phyloP scores from a whole-genome alignment of 805 yeast genomes.

The Saccharomycopsis babjevae region DNA sequence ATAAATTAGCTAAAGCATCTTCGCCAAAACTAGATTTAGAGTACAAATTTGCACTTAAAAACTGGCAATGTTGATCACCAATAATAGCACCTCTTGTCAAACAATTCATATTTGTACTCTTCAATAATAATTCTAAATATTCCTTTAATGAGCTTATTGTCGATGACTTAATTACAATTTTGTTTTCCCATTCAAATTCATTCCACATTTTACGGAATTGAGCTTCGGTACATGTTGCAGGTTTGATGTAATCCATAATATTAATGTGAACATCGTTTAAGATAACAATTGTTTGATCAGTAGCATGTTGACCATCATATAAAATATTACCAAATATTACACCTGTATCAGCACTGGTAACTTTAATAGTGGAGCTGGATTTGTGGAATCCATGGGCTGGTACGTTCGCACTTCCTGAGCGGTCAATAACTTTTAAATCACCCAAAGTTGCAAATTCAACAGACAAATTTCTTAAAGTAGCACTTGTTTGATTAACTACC shows the following conservation, averaged over 20 bases:
- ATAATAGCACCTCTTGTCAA: constrained; percentile 86
- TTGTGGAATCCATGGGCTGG: constrained; percentile 98
- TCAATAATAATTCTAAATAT: constrained; percentile 64
- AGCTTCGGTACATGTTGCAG: constrained; percentile 81
- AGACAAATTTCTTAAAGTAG: constrained; percentile 79
- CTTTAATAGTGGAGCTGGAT: constrained; percentile 81
- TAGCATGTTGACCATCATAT: constrained; percentile 91
- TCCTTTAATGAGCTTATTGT: constrained; percentile 56
- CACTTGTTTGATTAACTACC: constrained; percentile 87
- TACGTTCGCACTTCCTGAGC: constrained; percentile 78
- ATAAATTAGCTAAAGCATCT: constrained; percentile 91
- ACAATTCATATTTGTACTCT: constrained; percentile 88
- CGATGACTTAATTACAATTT: constrained; percentile 71
- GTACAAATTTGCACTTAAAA: constrained; percentile 88
- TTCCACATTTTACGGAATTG: constrained; percentile 98
- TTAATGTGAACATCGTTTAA: constrained; percentile 92
- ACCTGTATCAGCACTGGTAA: constrained; percentile 95
- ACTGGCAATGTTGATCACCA: constrained; percentile 73
- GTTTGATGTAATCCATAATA: constrained; percentile 94
- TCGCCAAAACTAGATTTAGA: constrained; percentile 93
- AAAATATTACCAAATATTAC: constrained; percentile 95
- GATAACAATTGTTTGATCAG: constrained; percentile 81
- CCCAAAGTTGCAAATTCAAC: constrained; percentile 96
- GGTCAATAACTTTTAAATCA: constrained; percentile 88
- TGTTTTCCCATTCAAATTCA: constrained; percentile 99